These are phyloP conservation scores for Nakataea oryzae DNA, from an alignment of 2,329 filamentous ascomycete species.

Conservation along the genomic window DNA sequence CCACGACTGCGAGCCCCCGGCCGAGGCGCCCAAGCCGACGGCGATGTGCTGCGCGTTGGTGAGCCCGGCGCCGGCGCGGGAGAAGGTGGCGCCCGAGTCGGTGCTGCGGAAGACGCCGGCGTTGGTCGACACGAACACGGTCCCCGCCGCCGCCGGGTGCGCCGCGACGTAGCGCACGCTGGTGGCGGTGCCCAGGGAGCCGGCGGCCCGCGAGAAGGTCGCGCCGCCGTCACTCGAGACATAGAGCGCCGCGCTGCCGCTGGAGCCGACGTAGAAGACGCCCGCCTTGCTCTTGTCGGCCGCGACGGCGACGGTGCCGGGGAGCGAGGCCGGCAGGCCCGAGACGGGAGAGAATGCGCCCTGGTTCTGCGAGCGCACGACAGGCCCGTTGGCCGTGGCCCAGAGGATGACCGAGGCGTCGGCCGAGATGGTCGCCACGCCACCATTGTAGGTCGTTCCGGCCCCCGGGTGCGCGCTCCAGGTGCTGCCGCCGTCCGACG, in stretches of 20 bases:
- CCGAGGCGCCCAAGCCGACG: constrained; percentile 26
- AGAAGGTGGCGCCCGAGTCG: constrained; percentile 38
- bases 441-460: constrained; percentile 29
- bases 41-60: constrained; percentile 30
- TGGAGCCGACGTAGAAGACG: constrained; percentile 38
- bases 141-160: constrained; percentile 46
- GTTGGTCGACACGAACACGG: constrained; percentile 48
- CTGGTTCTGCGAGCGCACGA: constrained; percentile 29
- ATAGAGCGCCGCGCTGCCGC: constrained; percentile 31
- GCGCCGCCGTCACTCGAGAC: constrained; percentile 36
- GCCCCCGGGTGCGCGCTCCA: constrained; percentile 38
- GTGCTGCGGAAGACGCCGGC: constrained; percentile 42
- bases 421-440: constrained; percentile 38
- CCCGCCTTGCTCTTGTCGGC: constrained; percentile 42
- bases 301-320: constrained; percentile 35
- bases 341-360: constrained; percentile 32
- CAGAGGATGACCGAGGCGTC: constrained; percentile 37
- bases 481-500: constrained; percentile 35
- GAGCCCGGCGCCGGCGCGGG: constrained; percentile 22
- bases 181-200: constrained; percentile 25
- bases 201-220: constrained; percentile 28
- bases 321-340: constrained; percentile 28
- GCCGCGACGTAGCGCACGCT: constrained; percentile 44
- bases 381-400: constrained; percentile 29
- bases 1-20: constrained; percentile 20